Evolutionary conservation across 2,329 filamentous ascomycete species (phyloP).

Genomic region (Cladosporium sp.): DNA sequence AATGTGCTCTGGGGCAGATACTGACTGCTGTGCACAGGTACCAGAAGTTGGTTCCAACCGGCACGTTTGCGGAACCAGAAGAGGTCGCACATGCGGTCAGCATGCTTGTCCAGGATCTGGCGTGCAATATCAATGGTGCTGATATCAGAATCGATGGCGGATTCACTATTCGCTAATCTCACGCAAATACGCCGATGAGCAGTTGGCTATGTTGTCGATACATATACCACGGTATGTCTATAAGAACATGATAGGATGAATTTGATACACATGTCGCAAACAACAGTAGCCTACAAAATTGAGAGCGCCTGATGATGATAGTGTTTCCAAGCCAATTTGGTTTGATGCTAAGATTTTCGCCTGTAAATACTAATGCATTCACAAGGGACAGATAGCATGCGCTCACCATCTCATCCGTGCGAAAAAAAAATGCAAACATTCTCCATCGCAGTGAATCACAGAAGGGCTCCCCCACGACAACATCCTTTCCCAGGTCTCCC

Average conservation of each 20-base stretch:
- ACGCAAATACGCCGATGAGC: neutral
- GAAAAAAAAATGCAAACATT: neutral
- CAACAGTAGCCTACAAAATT: neutral
- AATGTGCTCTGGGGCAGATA: neutral
- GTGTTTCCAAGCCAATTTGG: neutral
- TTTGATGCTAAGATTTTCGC: neutral
- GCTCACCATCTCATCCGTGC: neutral
- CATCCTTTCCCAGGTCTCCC: neutral
- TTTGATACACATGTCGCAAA: neutral
- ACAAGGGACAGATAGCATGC: neutral
- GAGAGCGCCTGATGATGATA: neutral
- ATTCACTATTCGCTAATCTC: constrained; percentile 27
- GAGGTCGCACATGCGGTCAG: constrained; percentile 71
- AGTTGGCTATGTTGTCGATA: neutral
- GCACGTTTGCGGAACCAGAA: constrained; percentile 35
- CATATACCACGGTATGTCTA: neutral
- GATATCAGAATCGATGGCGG: constrained; percentile 41
- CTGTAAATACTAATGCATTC: neutral
- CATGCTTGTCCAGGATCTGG: constrained; percentile 38
- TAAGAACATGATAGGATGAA: neutral
- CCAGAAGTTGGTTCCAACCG: constrained; percentile 30
- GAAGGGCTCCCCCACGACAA: neutral
- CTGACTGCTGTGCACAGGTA: constrained; percentile 19
- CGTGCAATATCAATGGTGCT: constrained; percentile 40
- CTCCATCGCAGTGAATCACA: neutral